A percentile compares a stretch with the other conserved stretches of the same genome.
Evolutionary conservation across 2,329 filamentous ascomycete species (phyloP).

Genomic region (Trichoderma polysporum): DNA sequence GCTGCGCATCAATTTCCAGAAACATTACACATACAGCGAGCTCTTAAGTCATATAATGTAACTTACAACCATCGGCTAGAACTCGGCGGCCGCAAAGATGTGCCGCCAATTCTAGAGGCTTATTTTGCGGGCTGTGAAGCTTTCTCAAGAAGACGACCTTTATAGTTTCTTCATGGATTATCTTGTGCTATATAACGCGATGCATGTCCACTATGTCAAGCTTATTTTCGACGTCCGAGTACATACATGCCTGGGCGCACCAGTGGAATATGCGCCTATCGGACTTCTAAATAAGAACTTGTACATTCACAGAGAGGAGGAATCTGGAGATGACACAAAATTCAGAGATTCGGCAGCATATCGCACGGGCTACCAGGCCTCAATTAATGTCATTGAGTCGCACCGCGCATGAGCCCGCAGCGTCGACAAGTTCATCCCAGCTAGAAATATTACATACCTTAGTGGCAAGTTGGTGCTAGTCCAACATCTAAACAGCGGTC

Average conservation of each 20-base stretch:
- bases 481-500: too few species aligned
- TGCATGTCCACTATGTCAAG: conserved; percentile 71
- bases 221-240: conserved; percentile 82
- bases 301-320: too few species aligned
- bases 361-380: too few species aligned
- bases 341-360: too few species aligned
- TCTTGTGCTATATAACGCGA: conserved; percentile 60
- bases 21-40: conserved; percentile 57
- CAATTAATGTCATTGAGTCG: too few species aligned
- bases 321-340: too few species aligned
- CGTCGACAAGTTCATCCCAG: too few species aligned
- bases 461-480: too few species aligned
- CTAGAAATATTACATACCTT: too few species aligned
- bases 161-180: conserved; percentile 71
- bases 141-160: conserved; percentile 66
- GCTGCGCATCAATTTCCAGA: conserved; percentile 49
- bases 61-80: conserved; percentile 50
- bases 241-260: conserved; percentile 65
- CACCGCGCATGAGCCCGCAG: too few species aligned
- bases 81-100: conserved; percentile 35
- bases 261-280: conserved; percentile 60
- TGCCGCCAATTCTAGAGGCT: conserved; percentile 61
- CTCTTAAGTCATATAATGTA: conserved; percentile 61
- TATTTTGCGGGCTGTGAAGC: conserved; percentile 77
- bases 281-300: too few species aligned